Evolutionary conservation across 2,329 filamentous ascomycete genomes (phyloP), one percentile per base, ranked within the genome.

Genomic region (Nannizzia gypsea): DNA sequence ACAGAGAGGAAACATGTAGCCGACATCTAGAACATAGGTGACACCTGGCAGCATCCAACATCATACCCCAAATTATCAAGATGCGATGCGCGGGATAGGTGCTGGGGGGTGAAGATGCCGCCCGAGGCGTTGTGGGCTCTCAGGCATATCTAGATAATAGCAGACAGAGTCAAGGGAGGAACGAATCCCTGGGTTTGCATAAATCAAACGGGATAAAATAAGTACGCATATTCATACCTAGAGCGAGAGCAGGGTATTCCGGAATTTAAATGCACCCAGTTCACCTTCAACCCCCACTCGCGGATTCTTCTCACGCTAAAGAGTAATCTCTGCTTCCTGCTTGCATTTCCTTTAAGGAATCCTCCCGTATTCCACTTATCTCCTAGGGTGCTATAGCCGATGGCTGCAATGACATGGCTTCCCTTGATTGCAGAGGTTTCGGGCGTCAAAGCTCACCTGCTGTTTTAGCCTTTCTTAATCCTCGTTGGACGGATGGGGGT

Each of bases 351-450:
- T 34, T n/a, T n/a, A 54, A 34, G 48, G 48, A 54, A 34, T 54
- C 48, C 26, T 54, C 48, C 48, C 48, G 48, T 54, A 54, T 54
- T 54, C 34, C 1, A 24, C 24, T 54, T 54, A 54, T 54, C 48
- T 31, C 48, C 48, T 34, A 54, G 48, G 48, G n/a, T 54, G 20
- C 48, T n/a, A 54, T 54, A 54, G 48, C 48, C 48, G 48, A 54
- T 54, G 24, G 48, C 48, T 54, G 48, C 28, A 15, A 26, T 54
- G 48, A 54, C 48, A 54, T 54, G 48, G 48, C 48, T 31, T 31
- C 48, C 48, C 48, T 54, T 54, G 48, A 54, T 54, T 54, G 48
- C 48, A 54, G 48, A 54, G 48, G 48, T 54, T 54, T 54, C 48
- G 48, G 48, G 48, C 26, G 48, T 54, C 48, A 54, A 54, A 54